Evolutionary conservation across 2,329 filamentous ascomycete genomes (phyloP).

Genomic region (Pyrenophora seminiperda): DNA sequence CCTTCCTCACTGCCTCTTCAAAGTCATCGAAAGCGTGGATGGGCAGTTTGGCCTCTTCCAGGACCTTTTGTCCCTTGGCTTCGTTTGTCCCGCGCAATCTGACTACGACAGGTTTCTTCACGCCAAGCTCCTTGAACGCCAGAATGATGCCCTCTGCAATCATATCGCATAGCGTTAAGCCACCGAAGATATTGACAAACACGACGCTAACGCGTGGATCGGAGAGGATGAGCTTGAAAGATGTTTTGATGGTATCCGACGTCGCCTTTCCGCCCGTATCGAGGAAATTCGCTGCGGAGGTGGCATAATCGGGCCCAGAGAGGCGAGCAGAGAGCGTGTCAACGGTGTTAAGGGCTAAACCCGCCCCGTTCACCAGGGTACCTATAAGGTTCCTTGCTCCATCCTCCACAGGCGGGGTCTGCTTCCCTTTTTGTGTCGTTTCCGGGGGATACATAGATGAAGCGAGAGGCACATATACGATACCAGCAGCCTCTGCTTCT

Average conservation of each 20-base stretch:
- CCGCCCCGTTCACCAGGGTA: slow-evolving; percentile 86
- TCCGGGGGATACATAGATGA: slow-evolving; percentile 10
- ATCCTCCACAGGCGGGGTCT: slow-evolving; percentile 13
- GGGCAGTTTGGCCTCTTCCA: slow-evolving; percentile 69
- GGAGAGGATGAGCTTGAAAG: slow-evolving; percentile 73
- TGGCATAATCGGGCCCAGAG: slow-evolving; percentile 46
- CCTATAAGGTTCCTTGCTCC: slow-evolving; percentile 68
- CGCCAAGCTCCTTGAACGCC: slow-evolving; percentile 71
- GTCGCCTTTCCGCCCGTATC: slow-evolving; percentile 92
- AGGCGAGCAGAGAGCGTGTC: slow-evolving; percentile 74
- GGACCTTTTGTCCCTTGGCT: slow-evolving; percentile 69
- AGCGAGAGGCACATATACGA: slow-evolving; percentile 73
- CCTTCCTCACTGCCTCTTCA: slow-evolving; percentile 63
- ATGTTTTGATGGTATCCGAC: slow-evolving; percentile 75
- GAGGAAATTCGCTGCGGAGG: slow-evolving; percentile 72
- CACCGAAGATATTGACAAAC: slow-evolving; percentile 74
- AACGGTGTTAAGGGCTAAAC: slow-evolving; percentile 88
- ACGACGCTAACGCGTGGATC: slow-evolving; percentile 75
- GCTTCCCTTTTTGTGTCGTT: slow-evolving; percentile 3
- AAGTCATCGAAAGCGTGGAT: slow-evolving; percentile 76
- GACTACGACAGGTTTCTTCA: slow-evolving; percentile 73
- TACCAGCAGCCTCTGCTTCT: slow-evolving; percentile 70
- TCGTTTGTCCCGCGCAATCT: slow-evolving; percentile 77
- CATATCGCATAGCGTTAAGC: slow-evolving; percentile 77
- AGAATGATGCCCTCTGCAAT: slow-evolving; percentile 76